phyloP scores from a whole-genome alignment of 208 protist species.

The Trypanosoma platydactyli region DNA sequence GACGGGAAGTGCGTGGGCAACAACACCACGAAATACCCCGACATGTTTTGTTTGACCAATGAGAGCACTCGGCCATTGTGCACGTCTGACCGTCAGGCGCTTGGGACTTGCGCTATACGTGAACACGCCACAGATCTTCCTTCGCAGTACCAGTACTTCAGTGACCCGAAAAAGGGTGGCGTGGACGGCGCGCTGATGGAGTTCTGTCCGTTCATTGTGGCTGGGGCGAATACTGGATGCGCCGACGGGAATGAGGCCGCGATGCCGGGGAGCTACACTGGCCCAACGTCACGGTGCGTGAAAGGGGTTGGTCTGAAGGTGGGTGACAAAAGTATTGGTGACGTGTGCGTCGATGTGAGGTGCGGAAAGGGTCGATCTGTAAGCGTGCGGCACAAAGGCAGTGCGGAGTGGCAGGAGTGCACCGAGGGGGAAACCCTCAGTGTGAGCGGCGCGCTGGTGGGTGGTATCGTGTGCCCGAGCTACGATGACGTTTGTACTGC shows the following conservation, averaged over 20 bases:
- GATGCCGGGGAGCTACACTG: not conserved
- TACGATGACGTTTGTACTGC: conserved; percentile 11
- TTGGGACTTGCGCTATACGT: conserved; percentile 30
- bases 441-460: not conserved
- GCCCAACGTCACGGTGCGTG: conserved; percentile 5
- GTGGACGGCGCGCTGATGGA: not conserved
- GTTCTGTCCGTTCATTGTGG: conserved; percentile 3
- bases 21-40: conserved; percentile 27
- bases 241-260: not conserved
- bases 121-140: not conserved
- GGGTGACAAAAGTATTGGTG: not conserved
- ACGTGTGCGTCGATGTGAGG: conserved; percentile 10
- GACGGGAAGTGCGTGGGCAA: conserved; percentile 39
- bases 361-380: not conserved
- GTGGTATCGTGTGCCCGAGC: conserved; percentile 5
- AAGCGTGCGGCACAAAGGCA: not conserved
- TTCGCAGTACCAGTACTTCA: not conserved
- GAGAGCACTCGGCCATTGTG: conserved; percentile 18
- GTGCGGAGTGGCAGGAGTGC: conserved; percentile 2
- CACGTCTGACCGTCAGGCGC: conserved; percentile 20
- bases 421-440: not conserved
- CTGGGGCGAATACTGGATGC: not conserved
- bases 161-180: conserved; percentile 15
- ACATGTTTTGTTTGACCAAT: conserved; percentile 45
- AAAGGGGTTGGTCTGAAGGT: not conserved